A percentile compares a stretch with the other conserved stretches of the same genome.
Evolutionary conservation across 495 filamentous ascomycete genomes (phyloP).

Genomic region (Chaetomium fimeti): DNA sequence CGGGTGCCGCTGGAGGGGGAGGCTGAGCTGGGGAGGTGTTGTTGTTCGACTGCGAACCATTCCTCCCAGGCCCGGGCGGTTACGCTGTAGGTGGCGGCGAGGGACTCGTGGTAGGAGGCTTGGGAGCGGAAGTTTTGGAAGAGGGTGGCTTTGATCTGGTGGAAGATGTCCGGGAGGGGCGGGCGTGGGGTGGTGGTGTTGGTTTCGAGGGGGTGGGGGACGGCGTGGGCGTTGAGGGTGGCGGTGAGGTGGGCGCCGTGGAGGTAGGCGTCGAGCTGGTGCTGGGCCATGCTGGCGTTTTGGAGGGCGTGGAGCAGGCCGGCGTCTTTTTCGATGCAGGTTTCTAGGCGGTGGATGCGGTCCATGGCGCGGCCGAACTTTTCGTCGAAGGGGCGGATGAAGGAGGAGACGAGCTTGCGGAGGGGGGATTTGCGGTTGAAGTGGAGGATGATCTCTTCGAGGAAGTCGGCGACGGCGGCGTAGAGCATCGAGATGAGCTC

Average conservation of each 20-base stretch:
- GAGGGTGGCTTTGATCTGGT: conserved; percentile 23
- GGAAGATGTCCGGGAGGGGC: conserved; percentile 14
- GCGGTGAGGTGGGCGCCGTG: conserved; percentile 2
- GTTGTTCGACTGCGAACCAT: conserved; percentile 25
- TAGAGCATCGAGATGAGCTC: conserved; percentile 23
- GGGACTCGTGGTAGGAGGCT: conserved; percentile 21
- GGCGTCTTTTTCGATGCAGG: conserved; percentile 22
- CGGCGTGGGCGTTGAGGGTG: neutral
- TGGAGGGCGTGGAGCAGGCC: conserved; percentile 17
- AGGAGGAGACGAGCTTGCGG: conserved; percentile 15
- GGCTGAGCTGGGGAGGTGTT: conserved; percentile 18
- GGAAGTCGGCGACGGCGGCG: conserved; percentile 21
- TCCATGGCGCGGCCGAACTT: conserved; percentile 23
- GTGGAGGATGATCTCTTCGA: conserved; percentile 20
- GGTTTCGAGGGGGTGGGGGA: neutral
- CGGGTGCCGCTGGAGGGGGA: neutral
- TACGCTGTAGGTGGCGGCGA: conserved; percentile 25
- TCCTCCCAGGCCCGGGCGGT: conserved; percentile 23
- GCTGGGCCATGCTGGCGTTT: conserved; percentile 12
- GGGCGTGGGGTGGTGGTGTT: neutral
- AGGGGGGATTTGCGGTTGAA: conserved; percentile 12
- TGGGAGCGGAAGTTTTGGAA: conserved; percentile 20
- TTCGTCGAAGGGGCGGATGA: conserved; percentile 16
- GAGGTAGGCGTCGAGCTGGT: conserved; percentile 14
- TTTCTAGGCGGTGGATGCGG: conserved; percentile 16